These are phyloP conservation scores for Chalciporus sphaerocephalus DNA, from an alignment of 768 basidiomycete genomes.

Conservation along the genomic window DNA sequence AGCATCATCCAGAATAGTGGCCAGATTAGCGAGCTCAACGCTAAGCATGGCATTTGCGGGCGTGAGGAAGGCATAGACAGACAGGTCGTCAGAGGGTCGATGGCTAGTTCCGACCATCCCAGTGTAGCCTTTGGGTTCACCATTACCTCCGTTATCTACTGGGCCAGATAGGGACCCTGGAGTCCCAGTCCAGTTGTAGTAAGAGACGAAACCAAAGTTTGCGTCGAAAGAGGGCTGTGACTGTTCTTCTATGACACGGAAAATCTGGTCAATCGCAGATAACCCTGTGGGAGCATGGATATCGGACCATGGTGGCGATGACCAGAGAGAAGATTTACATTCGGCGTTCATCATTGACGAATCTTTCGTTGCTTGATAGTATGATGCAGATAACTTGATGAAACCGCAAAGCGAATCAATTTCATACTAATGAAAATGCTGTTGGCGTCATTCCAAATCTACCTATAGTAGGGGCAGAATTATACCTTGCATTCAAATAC, in stretches of 20 bases:
- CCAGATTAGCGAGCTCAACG: slow-evolving; percentile 62
- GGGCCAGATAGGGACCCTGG: slow-evolving; percentile 53
- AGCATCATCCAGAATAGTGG: slow-evolving; percentile 51
- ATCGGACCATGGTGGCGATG: not conserved
- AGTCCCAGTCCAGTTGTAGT: slow-evolving; percentile 80
- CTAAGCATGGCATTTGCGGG: slow-evolving; percentile 82
- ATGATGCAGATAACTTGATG: slow-evolving; percentile 70
- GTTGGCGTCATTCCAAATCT: not conserved
- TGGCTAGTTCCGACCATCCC: slow-evolving; percentile 75
- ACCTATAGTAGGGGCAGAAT: not conserved
- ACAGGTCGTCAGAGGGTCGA: slow-evolving; percentile 72
- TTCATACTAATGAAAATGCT: slow-evolving; percentile 50
- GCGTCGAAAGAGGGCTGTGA: slow-evolving; percentile 66
- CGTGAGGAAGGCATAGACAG: slow-evolving; percentile 66
- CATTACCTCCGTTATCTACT: slow-evolving; percentile 66
- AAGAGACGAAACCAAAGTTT: slow-evolving; percentile 69
- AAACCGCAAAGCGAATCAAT: slow-evolving; percentile 77
- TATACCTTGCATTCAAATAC: slow-evolving; percentile 81
- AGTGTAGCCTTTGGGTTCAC: slow-evolving; percentile 71
- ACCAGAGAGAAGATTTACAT: slow-evolving; percentile 39
- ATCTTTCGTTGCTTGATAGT: slow-evolving; percentile 69
- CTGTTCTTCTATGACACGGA: slow-evolving; percentile 73
- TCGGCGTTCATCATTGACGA: slow-evolving; percentile 65
- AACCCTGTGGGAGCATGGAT: slow-evolving; percentile 45
- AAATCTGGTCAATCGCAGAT: slow-evolving; percentile 63